Base-by-base conservation (phyloP, 2,329 filamentous ascomycete genomes). In the Ascochyta koolunga region DNA sequence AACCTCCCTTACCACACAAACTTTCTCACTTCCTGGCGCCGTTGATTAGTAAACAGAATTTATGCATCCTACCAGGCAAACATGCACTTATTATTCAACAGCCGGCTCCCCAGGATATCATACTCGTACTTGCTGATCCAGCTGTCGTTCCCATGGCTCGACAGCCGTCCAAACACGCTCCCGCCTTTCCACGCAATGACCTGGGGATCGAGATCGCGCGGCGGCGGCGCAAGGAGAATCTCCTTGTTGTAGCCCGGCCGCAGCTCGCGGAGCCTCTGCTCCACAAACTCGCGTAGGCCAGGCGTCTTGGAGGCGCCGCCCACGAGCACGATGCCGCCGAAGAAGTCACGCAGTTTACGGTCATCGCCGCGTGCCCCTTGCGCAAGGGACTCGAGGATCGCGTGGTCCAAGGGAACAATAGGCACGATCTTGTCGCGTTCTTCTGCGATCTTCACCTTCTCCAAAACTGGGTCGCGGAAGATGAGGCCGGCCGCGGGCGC, bases 111-210 rank as follows among this genome's bases (percentile, higher is more conserved):
- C 48, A 97, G 73, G 54, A 91, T 85, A 78, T 97, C 92, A 76
- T 93, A 97, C 80, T 98, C 93, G 66, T 89, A 82, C 40, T 86
- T 85, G 13, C 88, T 89, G 69, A 98, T 91, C 95, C 95, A 99
- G 67, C 89, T 95, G 74, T 99, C 95, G 76, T 98, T 98, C 15
- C 75, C 75, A 56, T 91, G 93, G 39, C 79, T 80, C 56, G 87
- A 85, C 64, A 98, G 79, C 78, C 96, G 92, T 2, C 91, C 93
- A 80, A 97, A 99, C 15, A 99, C 93, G 71, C 92, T 96, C 0
- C 91, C 95, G 4, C 95, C 95, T 82, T 99, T 99, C 95, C 95
- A 99, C 8, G 89, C 88, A 47, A 98, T 89, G n/a, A 98, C 93
- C 76, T 97, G 92, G 56, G 95, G 91, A 76, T 99, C 95, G 79